phyloP scores from a whole-genome alignment of 306 rosid species.

The Adenanthera pavonina region DNA sequence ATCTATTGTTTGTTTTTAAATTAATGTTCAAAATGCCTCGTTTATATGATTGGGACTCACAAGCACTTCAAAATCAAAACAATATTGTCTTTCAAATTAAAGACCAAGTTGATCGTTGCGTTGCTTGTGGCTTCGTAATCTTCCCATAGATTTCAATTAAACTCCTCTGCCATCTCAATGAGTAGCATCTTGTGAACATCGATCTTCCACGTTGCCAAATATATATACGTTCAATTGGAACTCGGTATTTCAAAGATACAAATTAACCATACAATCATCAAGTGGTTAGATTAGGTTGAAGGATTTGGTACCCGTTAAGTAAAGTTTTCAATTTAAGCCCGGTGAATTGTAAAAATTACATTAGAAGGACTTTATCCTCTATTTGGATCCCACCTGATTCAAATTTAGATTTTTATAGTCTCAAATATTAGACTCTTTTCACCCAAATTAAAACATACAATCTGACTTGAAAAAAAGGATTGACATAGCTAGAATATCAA shows the following conservation, averaged over 20 bases:
- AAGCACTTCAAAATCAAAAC: neutral
- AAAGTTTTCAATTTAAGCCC: too few species aligned
- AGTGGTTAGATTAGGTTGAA: too few species aligned
- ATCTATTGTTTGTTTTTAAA: neutral
- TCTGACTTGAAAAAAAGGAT: neutral
- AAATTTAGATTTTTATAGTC: too few species aligned
- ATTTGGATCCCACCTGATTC: too few species aligned
- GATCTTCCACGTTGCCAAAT: conserved; percentile 35
- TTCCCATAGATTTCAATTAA: conserved; percentile 38
- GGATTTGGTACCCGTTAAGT: too few species aligned
- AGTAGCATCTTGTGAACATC: conserved; percentile 34
- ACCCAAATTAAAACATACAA: neutral
- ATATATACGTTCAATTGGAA: neutral
- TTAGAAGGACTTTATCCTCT: too few species aligned
- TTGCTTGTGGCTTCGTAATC: conserved; percentile 32
- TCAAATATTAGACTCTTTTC: too few species aligned
- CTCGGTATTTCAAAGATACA: too few species aligned
- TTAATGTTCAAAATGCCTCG: neutral
- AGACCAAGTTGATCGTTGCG: conserved; percentile 26
- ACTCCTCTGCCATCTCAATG: conserved; percentile 11
- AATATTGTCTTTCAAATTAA: conserved; percentile 25
- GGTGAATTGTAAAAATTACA: too few species aligned
- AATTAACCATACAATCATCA: too few species aligned
- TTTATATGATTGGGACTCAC: conserved; percentile 40
- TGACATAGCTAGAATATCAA: neutral